phyloP scores from a whole-genome alignment of 164 flowering plant genomes.

The Protea cynaroides region DNA sequence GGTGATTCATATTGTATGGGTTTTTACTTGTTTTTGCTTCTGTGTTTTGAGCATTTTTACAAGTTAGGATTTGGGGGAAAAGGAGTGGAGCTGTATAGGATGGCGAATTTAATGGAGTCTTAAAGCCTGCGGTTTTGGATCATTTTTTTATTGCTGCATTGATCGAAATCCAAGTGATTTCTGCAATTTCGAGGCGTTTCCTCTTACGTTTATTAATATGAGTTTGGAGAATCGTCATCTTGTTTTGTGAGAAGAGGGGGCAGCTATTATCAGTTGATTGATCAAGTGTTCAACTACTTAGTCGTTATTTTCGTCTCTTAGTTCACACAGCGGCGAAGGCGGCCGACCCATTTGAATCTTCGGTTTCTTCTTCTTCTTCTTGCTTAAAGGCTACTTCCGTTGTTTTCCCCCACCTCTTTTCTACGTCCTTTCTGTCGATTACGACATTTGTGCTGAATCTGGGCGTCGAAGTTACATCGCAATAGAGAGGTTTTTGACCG shows the following conservation, averaged over 20 bases:
- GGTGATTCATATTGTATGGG: neutral
- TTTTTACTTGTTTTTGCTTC: neutral
- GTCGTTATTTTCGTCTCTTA: neutral
- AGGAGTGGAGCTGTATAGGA: conserved; percentile 1
- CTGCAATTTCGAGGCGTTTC: conserved; percentile 10
- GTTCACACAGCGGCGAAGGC: neutral
- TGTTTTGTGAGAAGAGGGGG: neutral
- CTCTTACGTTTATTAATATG: neutral
- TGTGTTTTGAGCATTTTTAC: neutral
- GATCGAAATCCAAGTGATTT: conserved; percentile 6
- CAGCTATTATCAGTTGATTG: neutral
- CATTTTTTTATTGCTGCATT: conserved; percentile 4
- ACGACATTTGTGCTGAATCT: neutral
- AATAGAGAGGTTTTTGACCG: conserved; percentile 1
- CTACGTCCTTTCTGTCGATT: neutral
- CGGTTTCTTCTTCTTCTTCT: neutral
- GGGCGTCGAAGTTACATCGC: neutral
- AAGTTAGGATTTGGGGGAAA: neutral
- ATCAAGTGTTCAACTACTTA: neutral
- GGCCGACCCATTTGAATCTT: neutral
- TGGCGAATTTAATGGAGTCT: conserved; percentile 6
- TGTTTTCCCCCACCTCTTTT: neutral
- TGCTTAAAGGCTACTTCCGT: neutral
- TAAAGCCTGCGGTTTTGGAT: neutral
- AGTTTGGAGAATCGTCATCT: conserved; percentile 6